A percentile compares a stretch with the other conserved stretches of the same genome.
Evolutionary conservation across 2,329 filamentous ascomycete genomes (phyloP).

Genomic region (Biscogniauxia mediterranea): DNA sequence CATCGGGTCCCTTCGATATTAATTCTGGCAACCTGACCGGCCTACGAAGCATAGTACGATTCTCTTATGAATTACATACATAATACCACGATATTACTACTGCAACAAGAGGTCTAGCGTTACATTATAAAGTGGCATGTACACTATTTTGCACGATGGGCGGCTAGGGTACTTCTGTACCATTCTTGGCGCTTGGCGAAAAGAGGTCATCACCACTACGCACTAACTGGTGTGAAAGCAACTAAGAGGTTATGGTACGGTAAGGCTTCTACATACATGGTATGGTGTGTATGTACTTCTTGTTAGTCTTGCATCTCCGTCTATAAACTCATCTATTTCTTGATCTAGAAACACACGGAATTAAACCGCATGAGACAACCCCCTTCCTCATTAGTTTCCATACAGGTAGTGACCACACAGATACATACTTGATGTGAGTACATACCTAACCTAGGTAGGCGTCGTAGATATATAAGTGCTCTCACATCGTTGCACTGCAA

Average conservation of each 20-base stretch:
- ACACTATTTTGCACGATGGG: not conserved
- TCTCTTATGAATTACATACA: not conserved
- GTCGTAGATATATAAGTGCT: not conserved
- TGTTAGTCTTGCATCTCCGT: not conserved
- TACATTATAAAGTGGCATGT: not conserved
- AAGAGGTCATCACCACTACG: not conserved
- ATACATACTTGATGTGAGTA: not conserved
- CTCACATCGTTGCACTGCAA: conserved; percentile 10
- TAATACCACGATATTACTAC: not conserved
- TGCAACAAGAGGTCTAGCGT: not conserved
- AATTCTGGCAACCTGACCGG: not conserved
- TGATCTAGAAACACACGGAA: not conserved
- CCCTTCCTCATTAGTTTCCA: not conserved
- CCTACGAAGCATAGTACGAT: not conserved
- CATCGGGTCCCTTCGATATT: not conserved
- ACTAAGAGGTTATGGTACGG: not conserved
- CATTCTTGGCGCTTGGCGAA: not conserved
- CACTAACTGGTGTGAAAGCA: not conserved
- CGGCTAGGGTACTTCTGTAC: not conserved
- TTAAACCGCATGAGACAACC: not conserved
- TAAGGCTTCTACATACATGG: not conserved
- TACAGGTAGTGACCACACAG: too few species aligned
- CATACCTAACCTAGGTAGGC: not conserved
- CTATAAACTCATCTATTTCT: not conserved
- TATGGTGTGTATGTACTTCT: not conserved